phyloP scores from a whole-genome alignment of 73 alveolate genomes.

The Paramecium tetraurelia region DNA sequence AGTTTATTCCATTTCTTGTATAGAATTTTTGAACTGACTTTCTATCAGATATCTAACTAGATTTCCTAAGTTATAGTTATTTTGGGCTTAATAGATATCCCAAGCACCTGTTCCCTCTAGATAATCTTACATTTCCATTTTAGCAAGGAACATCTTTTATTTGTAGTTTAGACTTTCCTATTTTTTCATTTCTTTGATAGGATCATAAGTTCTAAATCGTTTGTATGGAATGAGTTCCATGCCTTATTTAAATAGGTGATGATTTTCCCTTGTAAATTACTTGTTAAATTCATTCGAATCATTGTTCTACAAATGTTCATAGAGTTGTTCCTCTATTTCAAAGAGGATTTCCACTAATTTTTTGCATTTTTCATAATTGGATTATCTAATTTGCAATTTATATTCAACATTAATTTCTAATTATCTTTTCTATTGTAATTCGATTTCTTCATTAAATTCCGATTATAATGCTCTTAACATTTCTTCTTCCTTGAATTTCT shows the following conservation, averaged over 20 bases:
- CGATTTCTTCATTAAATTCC: slow-evolving; percentile 77
- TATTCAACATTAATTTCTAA: slow-evolving; percentile 54
- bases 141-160: slow-evolving; percentile 62
- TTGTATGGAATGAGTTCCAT: slow-evolving; percentile 57
- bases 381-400: slow-evolving; percentile 66
- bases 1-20: not conserved
- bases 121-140: slow-evolving; percentile 73
- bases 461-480: slow-evolving; percentile 76
- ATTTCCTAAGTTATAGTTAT: slow-evolving; percentile 60
- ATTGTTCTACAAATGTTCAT: slow-evolving; percentile 82
- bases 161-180: slow-evolving; percentile 46
- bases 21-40: not conserved
- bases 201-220: slow-evolving; percentile 53
- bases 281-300: slow-evolving; percentile 90
- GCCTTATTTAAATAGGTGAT: slow-evolving; percentile 75
- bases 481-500: slow-evolving; percentile 88
- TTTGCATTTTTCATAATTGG: slow-evolving; percentile 72
- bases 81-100: slow-evolving; percentile 52
- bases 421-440: slow-evolving; percentile 11
- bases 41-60: slow-evolving; percentile 51
- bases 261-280: slow-evolving; percentile 92
- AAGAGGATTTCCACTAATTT: slow-evolving; percentile 78
- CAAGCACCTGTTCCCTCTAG: slow-evolving; percentile 75
- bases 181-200: slow-evolving; percentile 48
- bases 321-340: slow-evolving; percentile 93